Evolutionary conservation across 2,329 filamentous ascomycete genomes (phyloP).

Genomic region (Sporothrix brunneoviolacea): DNA sequence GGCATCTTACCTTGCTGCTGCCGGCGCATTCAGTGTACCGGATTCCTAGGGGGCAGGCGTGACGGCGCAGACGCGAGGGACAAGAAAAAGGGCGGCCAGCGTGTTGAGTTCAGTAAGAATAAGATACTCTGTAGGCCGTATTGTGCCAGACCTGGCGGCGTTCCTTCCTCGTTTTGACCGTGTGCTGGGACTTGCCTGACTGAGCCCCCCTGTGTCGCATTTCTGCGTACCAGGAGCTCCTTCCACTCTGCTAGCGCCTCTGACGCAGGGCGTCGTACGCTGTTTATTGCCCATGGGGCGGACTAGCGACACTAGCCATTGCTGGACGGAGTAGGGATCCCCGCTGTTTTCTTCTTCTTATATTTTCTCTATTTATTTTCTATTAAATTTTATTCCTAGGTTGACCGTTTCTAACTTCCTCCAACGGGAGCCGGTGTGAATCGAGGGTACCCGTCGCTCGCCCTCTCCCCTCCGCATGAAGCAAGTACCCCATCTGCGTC

Average conservation of each 20-base stretch:
- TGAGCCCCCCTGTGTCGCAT: not conserved
- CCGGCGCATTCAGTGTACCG: too few relatives aligned
- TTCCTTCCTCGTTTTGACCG: not conserved
- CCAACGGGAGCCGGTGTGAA: not conserved
- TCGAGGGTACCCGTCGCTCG: not conserved
- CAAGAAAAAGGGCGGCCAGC: too few relatives aligned
- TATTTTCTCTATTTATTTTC: slow-evolving; percentile 1
- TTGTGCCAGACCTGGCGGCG: too few relatives aligned
- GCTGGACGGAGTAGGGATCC: slow-evolving; percentile 8
- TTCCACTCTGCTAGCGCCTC: slow-evolving; percentile 11
- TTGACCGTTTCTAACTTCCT: not conserved
- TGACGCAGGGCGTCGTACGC: slow-evolving; percentile 9
- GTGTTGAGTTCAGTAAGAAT: too few relatives aligned
- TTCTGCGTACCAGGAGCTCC: slow-evolving; percentile 9
- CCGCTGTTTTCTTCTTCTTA: slow-evolving; percentile 7
- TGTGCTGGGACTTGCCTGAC: not conserved
- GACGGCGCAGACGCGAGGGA: too few relatives aligned
- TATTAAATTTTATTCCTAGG: slow-evolving; percentile 1
- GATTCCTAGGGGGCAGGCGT: too few relatives aligned
- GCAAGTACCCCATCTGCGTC: not conserved
- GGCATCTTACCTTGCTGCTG: too few relatives aligned
- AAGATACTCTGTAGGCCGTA: too few relatives aligned
- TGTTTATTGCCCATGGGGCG: slow-evolving; percentile 1
- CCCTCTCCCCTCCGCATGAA: not conserved
- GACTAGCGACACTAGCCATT: slow-evolving; percentile 8